Evolutionary conservation across 306 rosid species (phyloP).

Genomic region (Coriaria nepalensis): DNA sequence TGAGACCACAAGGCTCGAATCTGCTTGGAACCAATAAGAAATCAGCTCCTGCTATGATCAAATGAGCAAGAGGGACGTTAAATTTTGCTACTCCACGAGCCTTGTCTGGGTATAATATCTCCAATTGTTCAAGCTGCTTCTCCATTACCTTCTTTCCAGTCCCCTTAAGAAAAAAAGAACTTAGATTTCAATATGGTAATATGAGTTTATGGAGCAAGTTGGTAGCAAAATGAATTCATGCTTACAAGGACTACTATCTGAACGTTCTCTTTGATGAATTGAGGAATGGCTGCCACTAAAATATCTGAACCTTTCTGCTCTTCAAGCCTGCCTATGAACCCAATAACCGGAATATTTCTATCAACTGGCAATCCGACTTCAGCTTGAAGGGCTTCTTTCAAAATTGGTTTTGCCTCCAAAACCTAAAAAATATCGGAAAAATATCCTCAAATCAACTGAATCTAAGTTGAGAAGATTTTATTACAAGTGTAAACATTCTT

Average conservation of each 20-base stretch:
- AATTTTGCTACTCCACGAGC: conserved; percentile 73
- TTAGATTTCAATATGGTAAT: background rate
- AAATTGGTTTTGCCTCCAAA: conserved; percentile 39
- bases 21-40: conserved; percentile 62
- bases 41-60: conserved; percentile 72
- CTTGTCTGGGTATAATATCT: conserved; percentile 41
- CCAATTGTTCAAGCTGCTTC: conserved; percentile 58
- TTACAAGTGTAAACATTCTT: conserved; percentile 9
- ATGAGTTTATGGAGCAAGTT: too few species aligned
- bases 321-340: conserved; percentile 77
- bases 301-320: conserved; percentile 93
- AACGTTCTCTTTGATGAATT: conserved; percentile 42
- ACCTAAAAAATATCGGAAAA: conserved; percentile 21
- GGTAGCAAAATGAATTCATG: background rate
- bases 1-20: conserved; percentile 84
- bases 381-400: conserved; percentile 81
- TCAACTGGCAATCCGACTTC: conserved; percentile 77
- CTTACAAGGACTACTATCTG: conserved; percentile 72
- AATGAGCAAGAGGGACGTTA: conserved; percentile 67
- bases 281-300: conserved; percentile 64
- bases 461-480: background rate
- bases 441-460: background rate
- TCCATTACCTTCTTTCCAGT: conserved; percentile 72
- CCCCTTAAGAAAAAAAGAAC: conserved; percentile 35
- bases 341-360: conserved; percentile 47